A percentile compares a stretch with the other conserved stretches of the same genome.
phyloP scores from a whole-genome alignment of 1,284 basidiomycete species.

The Rhodotorula sp. region DNA sequence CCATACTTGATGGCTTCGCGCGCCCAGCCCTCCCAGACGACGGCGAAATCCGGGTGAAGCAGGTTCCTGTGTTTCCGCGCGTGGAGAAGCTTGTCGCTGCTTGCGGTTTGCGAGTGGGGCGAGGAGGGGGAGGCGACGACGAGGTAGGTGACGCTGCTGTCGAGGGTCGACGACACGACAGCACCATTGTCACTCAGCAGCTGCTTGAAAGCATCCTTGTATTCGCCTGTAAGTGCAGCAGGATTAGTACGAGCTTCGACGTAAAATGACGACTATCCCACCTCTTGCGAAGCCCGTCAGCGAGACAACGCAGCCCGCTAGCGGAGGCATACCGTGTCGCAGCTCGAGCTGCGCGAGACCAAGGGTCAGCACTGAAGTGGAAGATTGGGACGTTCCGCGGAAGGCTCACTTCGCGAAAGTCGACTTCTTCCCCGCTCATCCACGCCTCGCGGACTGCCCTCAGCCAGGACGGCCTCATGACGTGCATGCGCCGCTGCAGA shows the following conservation, averaged over 20 bases:
- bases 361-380: too few species aligned
- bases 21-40: conserved; percentile 40
- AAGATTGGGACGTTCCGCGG: background rate
- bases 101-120: conserved; percentile 25
- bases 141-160: conserved; percentile 33
- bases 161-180: conserved; percentile 29
- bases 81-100: conserved; percentile 23
- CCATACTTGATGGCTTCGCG: conserved; percentile 31
- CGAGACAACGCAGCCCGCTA: conserved; percentile 64
- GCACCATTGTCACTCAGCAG: conserved; percentile 32
- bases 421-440: conserved; percentile 72
- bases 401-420: conserved; percentile 58
- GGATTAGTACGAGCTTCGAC: too few species aligned
- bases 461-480: conserved; percentile 72
- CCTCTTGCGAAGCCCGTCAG: conserved; percentile 54
- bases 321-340: conserved; percentile 64
- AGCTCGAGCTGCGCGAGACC: conserved; percentile 56
- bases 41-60: conserved; percentile 9
- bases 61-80: conserved; percentile 3
- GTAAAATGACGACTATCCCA: background rate
- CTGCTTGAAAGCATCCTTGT: conserved; percentile 13
- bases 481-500: conserved; percentile 68
- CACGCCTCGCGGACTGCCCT: conserved; percentile 67
- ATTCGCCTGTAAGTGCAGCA: background rate
- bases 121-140: conserved; percentile 44